Conservation (phyloP, 192 early-diverging fungal species). For the Chytriomyces hyalinus region DNA sequence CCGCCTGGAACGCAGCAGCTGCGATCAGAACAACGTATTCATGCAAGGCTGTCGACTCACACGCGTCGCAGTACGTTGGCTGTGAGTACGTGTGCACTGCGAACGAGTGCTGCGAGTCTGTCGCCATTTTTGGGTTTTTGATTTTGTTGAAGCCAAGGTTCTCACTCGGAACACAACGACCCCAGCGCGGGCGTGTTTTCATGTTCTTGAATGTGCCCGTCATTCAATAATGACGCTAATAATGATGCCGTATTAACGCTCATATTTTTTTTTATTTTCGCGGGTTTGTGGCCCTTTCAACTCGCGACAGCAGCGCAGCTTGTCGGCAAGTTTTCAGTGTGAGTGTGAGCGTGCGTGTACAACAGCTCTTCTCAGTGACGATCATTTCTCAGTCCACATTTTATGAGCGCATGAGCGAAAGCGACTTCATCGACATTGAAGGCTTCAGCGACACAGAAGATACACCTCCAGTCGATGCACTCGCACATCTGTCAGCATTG, state of each 20-base stretch:
- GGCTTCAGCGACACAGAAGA: slow-evolving; percentile 11
- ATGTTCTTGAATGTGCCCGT: too few relatives aligned
- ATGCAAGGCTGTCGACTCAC: slow-evolving; percentile 37
- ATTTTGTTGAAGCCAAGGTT: too few relatives aligned
- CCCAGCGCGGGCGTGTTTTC: too few relatives aligned
- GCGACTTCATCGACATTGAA: slow-evolving; percentile 10
- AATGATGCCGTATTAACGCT: too few relatives aligned
- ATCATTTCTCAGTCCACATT: too few relatives aligned
- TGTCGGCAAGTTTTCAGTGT: background rate
- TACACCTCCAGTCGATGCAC: background rate
- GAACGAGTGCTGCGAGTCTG: slow-evolving; percentile 53
- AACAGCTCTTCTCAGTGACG: background rate
- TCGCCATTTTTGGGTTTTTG: too few relatives aligned
- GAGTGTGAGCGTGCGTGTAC: background rate
- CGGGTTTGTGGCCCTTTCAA: too few relatives aligned
- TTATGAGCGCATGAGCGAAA: background rate
- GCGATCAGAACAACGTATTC: background rate
- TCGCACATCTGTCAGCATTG: background rate
- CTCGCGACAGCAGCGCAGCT: background rate
- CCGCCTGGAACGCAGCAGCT: slow-evolving; percentile 12
- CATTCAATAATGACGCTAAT: too few relatives aligned
- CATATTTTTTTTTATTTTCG: too few relatives aligned
- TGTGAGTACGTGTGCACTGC: slow-evolving; percentile 57
- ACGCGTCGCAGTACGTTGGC: slow-evolving; percentile 72
- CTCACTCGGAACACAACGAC: background rate